Conservation (phyloP, 306 rosid genomes). For the Cicer arietinum region DNA sequence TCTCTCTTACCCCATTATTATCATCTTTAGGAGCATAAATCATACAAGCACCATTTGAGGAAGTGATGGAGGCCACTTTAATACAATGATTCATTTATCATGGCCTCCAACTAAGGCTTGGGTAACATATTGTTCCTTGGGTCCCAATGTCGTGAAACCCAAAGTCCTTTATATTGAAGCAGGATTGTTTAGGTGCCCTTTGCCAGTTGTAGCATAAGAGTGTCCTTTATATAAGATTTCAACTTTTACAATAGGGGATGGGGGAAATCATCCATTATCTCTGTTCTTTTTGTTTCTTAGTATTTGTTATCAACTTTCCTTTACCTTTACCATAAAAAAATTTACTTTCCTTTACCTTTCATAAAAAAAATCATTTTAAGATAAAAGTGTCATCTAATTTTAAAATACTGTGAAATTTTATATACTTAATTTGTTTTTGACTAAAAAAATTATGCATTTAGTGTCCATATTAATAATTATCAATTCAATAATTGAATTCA, state of each 20-base stretch:
- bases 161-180: constrained; percentile 41
- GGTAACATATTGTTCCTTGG: constrained; percentile 53
- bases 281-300: constrained; percentile 54
- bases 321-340: background rate
- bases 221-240: constrained; percentile 31
- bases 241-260: constrained; percentile 39
- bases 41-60: constrained; percentile 44
- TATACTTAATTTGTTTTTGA: no score
- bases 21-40: constrained; percentile 41
- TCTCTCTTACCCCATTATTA: constrained; percentile 43
- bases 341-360: no score
- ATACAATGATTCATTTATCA: constrained; percentile 58
- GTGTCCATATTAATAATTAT: no score
- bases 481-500: no score
- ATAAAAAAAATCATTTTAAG: no score
- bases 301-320: constrained; percentile 34
- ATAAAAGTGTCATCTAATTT: no score
- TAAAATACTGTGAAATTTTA: no score
- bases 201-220: constrained; percentile 53
- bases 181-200: constrained; percentile 41
- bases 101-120: constrained; percentile 63
- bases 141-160: constrained; percentile 57
- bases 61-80: constrained; percentile 57
- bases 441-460: no score
- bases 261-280: constrained; percentile 39